These are phyloP conservation scores for Xerocomus spinulosus DNA, from an alignment of 768 basidiomycete species.

Conservation along the genomic window DNA sequence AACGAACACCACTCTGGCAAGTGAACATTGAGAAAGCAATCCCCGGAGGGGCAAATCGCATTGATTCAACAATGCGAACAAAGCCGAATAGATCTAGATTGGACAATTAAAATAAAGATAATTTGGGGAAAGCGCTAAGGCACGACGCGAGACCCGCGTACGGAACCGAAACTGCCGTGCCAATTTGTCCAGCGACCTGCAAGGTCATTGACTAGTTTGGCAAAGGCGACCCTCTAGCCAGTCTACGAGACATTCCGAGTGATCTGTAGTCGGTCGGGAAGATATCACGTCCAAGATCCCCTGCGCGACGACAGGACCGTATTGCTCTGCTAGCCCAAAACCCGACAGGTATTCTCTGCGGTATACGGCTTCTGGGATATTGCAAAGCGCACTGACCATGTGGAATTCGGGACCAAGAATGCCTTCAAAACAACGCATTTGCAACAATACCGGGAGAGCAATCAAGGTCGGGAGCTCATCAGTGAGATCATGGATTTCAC, in stretches of 20 bases:
- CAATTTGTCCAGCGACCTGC: slow-evolving; percentile 3
- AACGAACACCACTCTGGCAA: too few relatives aligned
- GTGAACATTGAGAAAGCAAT: too few relatives aligned
- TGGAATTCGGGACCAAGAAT: slow-evolving; percentile 15
- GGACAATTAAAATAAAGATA: too few relatives aligned
- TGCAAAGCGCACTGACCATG: slow-evolving; percentile 49
- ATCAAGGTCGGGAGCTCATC: slow-evolving; percentile 70
- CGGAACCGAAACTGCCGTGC: too few relatives aligned
- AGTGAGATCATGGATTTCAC: slow-evolving; percentile 50
- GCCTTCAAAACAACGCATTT: slow-evolving; percentile 32
- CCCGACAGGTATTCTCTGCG: slow-evolving; percentile 65
- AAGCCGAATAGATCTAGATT: neutral
- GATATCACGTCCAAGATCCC: slow-evolving; percentile 51
- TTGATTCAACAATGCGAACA: neutral
- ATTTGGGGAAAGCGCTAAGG: neutral
- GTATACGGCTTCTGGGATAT: slow-evolving; percentile 59
- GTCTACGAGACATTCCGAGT: slow-evolving; percentile 30
- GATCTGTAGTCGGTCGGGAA: slow-evolving; percentile 27
- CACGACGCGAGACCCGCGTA: too few relatives aligned
- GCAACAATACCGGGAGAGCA: slow-evolving; percentile 63
- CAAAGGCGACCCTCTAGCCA: slow-evolving; percentile 42
- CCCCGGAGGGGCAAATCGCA: too few relatives aligned
- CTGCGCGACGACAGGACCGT: slow-evolving; percentile 53
- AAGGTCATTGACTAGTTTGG: slow-evolving; percentile 16
- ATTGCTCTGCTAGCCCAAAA: slow-evolving; percentile 76